Conservation (phyloP, 495 filamentous ascomycete species). For the Lindgomyces ingoldianus region DNA sequence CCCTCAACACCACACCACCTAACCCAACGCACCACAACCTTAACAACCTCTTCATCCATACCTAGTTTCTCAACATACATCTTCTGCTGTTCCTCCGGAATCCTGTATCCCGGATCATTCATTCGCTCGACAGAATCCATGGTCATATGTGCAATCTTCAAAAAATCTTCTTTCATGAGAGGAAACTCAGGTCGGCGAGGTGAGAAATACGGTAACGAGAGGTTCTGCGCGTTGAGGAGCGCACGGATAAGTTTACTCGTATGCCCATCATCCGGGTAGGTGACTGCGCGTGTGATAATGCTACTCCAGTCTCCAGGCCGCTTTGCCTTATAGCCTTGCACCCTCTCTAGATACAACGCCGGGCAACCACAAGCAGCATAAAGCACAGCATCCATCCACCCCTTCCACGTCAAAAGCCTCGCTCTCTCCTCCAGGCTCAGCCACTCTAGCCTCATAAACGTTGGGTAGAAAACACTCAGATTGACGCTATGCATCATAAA, state of each 20-base stretch:
- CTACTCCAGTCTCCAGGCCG: not conserved
- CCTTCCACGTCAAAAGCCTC: not conserved
- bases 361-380: conserved; percentile 7
- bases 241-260: conserved; percentile 6
- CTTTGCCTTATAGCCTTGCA: not conserved
- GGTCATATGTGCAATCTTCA: conserved; percentile 13
- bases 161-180: not conserved
- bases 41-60: conserved; percentile 3
- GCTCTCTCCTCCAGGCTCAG: not conserved
- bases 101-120: not conserved
- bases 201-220: not conserved
- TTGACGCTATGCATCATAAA: not conserved
- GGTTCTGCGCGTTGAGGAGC: not conserved
- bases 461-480: conserved; percentile 1
- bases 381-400: conserved; percentile 6
- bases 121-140: conserved; percentile 7
- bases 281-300: not conserved
- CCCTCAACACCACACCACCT: conserved; percentile 5
- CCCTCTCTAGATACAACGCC: not conserved
- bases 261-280: conserved; percentile 5
- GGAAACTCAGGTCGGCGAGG: not conserved
- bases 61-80: not conserved
- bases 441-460: conserved; percentile 8
- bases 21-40: not conserved
- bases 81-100: not conserved